phyloP scores from a whole-genome alignment of 1,284 basidiomycete genomes.

The Boletus austroedulis region DNA sequence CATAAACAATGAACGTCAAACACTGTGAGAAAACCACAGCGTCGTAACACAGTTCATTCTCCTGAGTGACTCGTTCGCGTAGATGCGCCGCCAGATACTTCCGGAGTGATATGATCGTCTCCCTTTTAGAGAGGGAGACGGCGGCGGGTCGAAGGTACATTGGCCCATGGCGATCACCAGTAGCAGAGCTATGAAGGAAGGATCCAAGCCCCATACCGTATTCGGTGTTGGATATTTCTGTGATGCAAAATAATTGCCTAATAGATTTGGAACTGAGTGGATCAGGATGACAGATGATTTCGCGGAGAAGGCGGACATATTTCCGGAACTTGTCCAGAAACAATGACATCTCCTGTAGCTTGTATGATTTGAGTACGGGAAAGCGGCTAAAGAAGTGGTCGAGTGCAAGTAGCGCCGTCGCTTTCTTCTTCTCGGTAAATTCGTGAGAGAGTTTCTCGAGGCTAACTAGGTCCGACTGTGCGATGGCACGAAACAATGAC shows the following conservation, averaged over 20 bases:
- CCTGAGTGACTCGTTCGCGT: conserved; percentile 31
- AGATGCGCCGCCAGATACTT: conserved; percentile 32
- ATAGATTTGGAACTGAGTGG: conserved; percentile 27
- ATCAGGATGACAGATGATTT: conserved; percentile 28
- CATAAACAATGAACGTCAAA: conserved; percentile 35
- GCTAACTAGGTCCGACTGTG: not conserved
- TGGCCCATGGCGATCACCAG: not conserved
- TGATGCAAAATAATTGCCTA: conserved; percentile 42
- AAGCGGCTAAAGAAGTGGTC: conserved; percentile 25
- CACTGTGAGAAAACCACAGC: conserved; percentile 42
- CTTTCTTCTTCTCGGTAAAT: conserved; percentile 9
- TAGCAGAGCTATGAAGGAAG: conserved; percentile 23
- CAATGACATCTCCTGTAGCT: conserved; percentile 28
- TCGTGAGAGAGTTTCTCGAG: conserved; percentile 13
- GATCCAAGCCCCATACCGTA: conserved; percentile 30
- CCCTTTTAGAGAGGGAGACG: conserved; percentile 5
- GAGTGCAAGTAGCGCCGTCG: conserved; percentile 26
- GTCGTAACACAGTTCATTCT: conserved; percentile 36
- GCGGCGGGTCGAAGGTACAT: not conserved
- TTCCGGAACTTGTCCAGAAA: conserved; percentile 37
- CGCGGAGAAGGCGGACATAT: conserved; percentile 39
- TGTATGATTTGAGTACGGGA: conserved; percentile 12
- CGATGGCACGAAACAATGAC: conserved; percentile 28
- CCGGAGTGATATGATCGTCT: conserved; percentile 16
- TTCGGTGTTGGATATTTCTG: conserved; percentile 25